These are phyloP conservation scores for Tolypocladium album DNA, from an alignment of 2,329 filamentous ascomycete species.

Conservation along the genomic window DNA sequence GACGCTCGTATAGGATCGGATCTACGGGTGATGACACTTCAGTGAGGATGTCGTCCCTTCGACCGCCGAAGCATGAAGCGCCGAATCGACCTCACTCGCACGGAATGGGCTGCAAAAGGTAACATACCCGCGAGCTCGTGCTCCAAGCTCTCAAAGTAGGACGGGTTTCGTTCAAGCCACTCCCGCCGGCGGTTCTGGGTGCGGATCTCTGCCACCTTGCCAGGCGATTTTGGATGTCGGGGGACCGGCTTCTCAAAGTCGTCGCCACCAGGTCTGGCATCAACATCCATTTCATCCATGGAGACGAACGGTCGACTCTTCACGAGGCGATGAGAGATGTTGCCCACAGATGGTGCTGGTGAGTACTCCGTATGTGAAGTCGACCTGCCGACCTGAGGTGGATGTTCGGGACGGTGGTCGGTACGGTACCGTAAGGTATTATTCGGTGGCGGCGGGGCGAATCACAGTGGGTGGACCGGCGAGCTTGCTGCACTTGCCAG, in stretches of 20 bases:
- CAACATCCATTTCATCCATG: not conserved
- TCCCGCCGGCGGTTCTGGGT: slow-evolving; percentile 68
- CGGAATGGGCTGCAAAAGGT: not conserved
- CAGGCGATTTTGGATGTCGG: slow-evolving; percentile 30
- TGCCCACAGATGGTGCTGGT: not conserved
- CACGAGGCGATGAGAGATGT: not conserved
- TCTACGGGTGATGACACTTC: slow-evolving; percentile 29
- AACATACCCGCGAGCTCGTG: slow-evolving; percentile 43
- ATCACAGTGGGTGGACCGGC: not conserved
- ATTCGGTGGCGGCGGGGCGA: not conserved
- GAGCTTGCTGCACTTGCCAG: not conserved
- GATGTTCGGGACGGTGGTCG: too few species aligned
- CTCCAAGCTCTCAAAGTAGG: slow-evolving; percentile 53
- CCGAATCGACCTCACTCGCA: too few species aligned
- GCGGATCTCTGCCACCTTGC: slow-evolving; percentile 35
- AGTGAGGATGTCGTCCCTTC: not conserved
- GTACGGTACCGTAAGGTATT: too few species aligned
- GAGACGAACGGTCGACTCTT: not conserved
- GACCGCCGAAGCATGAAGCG: not conserved
- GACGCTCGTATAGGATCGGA: slow-evolving; percentile 70
- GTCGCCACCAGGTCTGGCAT: not conserved
- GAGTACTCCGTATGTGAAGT: not conserved
- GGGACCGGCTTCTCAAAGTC: slow-evolving; percentile 28
- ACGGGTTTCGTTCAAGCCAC: slow-evolving; percentile 61
- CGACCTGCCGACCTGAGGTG: too few species aligned